phyloP scores from a whole-genome alignment of 2,329 filamentous ascomycete species.

The Orbilia javanica region DNA sequence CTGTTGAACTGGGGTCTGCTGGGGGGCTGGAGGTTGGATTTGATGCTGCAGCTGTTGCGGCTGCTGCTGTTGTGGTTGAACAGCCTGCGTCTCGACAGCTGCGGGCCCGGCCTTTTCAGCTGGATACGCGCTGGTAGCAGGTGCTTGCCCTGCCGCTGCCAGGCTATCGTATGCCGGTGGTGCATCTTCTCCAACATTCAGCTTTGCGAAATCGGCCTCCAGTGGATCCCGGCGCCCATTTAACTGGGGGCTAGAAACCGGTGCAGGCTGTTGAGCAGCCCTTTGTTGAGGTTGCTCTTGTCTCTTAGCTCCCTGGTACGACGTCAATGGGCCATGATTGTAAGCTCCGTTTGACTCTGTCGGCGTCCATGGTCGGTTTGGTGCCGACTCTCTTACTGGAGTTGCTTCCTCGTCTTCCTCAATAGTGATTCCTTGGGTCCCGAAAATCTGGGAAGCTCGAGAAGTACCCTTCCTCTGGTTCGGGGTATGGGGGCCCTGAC shows the following conservation, averaged over 20 bases:
- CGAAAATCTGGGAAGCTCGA: constrained; percentile 56
- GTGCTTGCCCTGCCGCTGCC: constrained; percentile 49
- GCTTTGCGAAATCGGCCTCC: constrained; percentile 61
- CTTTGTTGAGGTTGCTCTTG: constrained; percentile 63
- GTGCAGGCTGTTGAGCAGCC: constrained; percentile 3
- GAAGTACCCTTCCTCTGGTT: constrained; percentile 46
- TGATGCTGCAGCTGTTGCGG: constrained; percentile 6
- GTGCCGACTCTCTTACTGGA: constrained; percentile 63
- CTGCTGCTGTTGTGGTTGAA: constrained; percentile 46
- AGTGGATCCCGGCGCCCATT: constrained; percentile 49
- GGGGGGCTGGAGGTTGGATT: constrained; percentile 37
- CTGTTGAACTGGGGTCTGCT: constrained; percentile 45
- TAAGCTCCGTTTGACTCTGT: constrained; percentile 89
- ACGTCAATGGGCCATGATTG: constrained; percentile 87
- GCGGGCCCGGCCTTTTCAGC: constrained; percentile 30
- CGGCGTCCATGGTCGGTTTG: constrained; percentile 84
- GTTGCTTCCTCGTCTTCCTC: constrained; percentile 57
- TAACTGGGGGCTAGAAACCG: background rate
- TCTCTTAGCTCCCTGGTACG: constrained; percentile 89
- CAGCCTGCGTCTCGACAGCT: constrained; percentile 34
- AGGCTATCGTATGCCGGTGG: constrained; percentile 96
- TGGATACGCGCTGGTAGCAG: constrained; percentile 43
- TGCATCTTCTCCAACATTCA: constrained; percentile 77
- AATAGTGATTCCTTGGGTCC: constrained; percentile 33
- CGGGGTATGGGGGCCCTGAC: constrained; percentile 29